A percentile compares a stretch with the other conserved stretches of the same genome.
Conservation (phyloP, 345 rosid species). For the Ricinus communis region DNA sequence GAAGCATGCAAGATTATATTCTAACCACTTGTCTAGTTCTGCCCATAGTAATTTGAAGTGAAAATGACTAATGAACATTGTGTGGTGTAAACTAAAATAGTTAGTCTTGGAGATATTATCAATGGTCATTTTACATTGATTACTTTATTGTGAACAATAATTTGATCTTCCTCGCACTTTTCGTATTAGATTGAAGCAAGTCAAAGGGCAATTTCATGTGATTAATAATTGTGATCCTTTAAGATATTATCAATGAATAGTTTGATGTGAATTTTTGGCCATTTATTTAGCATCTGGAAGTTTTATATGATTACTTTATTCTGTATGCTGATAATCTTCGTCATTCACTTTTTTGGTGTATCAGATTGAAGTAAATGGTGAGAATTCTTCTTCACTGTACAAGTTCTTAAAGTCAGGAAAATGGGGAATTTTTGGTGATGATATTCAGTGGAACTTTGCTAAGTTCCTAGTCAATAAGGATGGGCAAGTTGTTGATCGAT, state of each 20-base stretch:
- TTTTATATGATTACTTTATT: neutral
- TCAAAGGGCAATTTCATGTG: too few relatives aligned
- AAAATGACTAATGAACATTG: too few relatives aligned
- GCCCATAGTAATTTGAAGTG: too few relatives aligned
- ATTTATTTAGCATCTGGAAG: neutral
- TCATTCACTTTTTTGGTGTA: neutral
- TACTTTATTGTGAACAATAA: too few relatives aligned
- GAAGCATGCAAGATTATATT: neutral
- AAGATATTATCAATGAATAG: neutral
- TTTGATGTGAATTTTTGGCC: neutral
- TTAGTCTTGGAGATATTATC: too few relatives aligned
- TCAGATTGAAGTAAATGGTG: constrained; percentile 36
- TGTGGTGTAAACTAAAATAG: too few relatives aligned
- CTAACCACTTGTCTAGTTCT: neutral
- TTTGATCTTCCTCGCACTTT: too few relatives aligned
- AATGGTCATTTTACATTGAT: too few relatives aligned
- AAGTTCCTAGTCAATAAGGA: constrained; percentile 31
- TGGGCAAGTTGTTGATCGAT: constrained; percentile 33
- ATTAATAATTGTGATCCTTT: too few relatives aligned
- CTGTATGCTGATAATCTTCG: neutral
- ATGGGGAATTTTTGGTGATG: constrained; percentile 39
- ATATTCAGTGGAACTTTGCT: constrained; percentile 39
- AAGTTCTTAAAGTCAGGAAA: constrained; percentile 32
- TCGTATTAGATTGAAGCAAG: too few relatives aligned
- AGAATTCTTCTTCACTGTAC: constrained; percentile 31